phyloP scores from a whole-genome alignment of 148 eudicot species.

The Vaccinium darrowii region DNA sequence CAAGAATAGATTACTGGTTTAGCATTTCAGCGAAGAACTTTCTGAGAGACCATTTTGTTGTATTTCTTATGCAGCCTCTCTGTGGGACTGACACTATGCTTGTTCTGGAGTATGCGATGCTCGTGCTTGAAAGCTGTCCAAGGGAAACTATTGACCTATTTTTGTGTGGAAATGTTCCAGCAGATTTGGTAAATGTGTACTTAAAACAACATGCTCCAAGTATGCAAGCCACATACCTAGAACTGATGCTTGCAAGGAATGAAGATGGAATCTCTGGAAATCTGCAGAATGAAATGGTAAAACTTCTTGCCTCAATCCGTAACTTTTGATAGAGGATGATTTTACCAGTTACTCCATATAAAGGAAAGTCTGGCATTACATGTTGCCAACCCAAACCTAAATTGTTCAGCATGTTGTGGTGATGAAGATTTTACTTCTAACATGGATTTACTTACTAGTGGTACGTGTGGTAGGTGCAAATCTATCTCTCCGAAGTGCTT shows the following conservation, averaged over 20 bases:
- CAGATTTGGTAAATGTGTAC: conserved; percentile 92
- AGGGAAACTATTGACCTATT: conserved; percentile 92
- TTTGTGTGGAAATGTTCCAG: conserved; percentile 87
- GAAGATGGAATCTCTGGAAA: conserved; percentile 89
- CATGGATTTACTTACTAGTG: conserved; percentile 7
- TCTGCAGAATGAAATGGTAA: conserved; percentile 98
- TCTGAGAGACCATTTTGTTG: conserved; percentile 14
- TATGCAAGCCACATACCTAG: conserved; percentile 95
- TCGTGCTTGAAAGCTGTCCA: conserved; percentile 90
- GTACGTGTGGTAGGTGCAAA: conserved; percentile 67
- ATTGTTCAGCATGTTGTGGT: neutral
- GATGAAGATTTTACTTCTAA: neutral
- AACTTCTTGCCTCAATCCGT: neutral
- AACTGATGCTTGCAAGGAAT: conserved; percentile 86
- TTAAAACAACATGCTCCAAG: conserved; percentile 94
- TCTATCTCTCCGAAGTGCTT: conserved; percentile 95
- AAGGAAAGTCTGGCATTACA: conserved; percentile 3
- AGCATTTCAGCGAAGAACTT: neutral
- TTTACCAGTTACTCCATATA: neutral
- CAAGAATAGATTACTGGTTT: conserved; percentile 3
- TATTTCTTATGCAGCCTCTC: conserved; percentile 82
- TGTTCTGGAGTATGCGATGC: conserved; percentile 93
- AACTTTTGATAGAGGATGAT: neutral
- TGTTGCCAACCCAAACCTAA: conserved; percentile 3
- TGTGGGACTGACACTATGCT: conserved; percentile 90